Conservation (phyloP, 2,329 filamentous ascomycete species). For the Torrubiellomyces zombiae region DNA sequence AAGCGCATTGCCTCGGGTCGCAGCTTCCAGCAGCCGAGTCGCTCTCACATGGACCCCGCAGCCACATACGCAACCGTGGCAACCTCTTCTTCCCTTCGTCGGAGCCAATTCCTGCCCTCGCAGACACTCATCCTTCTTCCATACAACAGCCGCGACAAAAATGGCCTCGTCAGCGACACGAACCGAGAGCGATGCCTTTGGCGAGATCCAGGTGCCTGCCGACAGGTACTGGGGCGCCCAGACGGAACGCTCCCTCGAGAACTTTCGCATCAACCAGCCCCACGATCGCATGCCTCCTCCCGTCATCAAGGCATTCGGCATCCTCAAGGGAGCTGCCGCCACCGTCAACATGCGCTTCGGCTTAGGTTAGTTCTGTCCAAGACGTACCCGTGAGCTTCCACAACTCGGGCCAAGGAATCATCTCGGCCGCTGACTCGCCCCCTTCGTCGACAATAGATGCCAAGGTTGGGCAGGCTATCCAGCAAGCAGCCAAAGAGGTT, state of each 20-base stretch:
- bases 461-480: conserved; percentile 79
- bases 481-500: conserved; percentile 87
- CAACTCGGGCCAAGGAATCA: too few species aligned
- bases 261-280: conserved; percentile 99
- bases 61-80: too few species aligned
- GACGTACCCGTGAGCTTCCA: too few species aligned
- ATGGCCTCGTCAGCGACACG: conserved; percentile 48
- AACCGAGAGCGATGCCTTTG: conserved; percentile 94
- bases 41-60: too few species aligned
- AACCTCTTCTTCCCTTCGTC: too few species aligned
- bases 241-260: conserved; percentile 87
- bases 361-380: conserved; percentile 59
- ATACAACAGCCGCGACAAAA: conserved; percentile 27
- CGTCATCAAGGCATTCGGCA: conserved; percentile 84
- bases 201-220: conserved; percentile 77
- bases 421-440: background rate
- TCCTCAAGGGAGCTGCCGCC: conserved; percentile 91
- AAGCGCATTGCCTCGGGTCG: too few species aligned
- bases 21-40: too few species aligned
- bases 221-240: conserved; percentile 99
- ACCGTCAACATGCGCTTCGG: conserved; percentile 92
- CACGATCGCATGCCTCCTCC: conserved; percentile 96
- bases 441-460: conserved; percentile 21
- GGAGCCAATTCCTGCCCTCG: too few species aligned
- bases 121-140: too few species aligned